Evolutionary conservation across 495 filamentous ascomycete species (phyloP).

Genomic region (Annulohypoxylon bovei): DNA sequence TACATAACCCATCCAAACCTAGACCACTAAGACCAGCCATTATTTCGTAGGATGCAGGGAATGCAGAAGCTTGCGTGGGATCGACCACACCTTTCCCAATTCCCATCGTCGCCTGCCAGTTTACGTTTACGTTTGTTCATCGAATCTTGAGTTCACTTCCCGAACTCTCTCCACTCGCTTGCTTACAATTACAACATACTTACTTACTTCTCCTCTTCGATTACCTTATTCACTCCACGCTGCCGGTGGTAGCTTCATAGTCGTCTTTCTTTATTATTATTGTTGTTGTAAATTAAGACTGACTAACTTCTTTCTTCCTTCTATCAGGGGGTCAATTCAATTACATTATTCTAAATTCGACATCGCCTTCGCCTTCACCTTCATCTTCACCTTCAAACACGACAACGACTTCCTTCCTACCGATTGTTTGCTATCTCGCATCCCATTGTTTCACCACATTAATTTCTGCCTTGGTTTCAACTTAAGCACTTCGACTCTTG

Average conservation of each 20-base stretch:
- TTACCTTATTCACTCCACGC: slow-evolving; percentile 11
- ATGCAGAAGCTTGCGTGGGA: slow-evolving; percentile 26
- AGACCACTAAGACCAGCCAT: neutral
- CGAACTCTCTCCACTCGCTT: slow-evolving; percentile 26
- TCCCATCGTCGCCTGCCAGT: neutral
- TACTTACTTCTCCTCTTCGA: slow-evolving; percentile 16
- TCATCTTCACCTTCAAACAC: neutral
- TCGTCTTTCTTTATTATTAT: slow-evolving; percentile 15
- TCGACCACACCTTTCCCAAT: slow-evolving; percentile 23
- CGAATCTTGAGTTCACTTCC: slow-evolving; percentile 32
- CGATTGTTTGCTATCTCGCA: slow-evolving; percentile 17
- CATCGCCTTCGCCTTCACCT: neutral
- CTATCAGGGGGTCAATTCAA: slow-evolving; percentile 8
- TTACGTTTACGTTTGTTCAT: slow-evolving; percentile 18
- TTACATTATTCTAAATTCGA: slow-evolving; percentile 5
- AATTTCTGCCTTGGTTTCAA: slow-evolving; percentile 23
- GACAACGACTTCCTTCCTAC: neutral
- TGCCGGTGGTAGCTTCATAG: slow-evolving; percentile 11
- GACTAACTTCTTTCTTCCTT: neutral
- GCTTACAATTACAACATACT: neutral
- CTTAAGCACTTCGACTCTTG: neutral
- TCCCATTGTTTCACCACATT: slow-evolving; percentile 13
- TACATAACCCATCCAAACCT: neutral
- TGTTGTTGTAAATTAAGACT: slow-evolving; percentile 4
- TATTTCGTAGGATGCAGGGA: slow-evolving; percentile 26